These are phyloP conservation scores for Magnaporthiopsis poae DNA, from an alignment of 2,329 filamentous ascomycete species.

Conservation along the genomic window DNA sequence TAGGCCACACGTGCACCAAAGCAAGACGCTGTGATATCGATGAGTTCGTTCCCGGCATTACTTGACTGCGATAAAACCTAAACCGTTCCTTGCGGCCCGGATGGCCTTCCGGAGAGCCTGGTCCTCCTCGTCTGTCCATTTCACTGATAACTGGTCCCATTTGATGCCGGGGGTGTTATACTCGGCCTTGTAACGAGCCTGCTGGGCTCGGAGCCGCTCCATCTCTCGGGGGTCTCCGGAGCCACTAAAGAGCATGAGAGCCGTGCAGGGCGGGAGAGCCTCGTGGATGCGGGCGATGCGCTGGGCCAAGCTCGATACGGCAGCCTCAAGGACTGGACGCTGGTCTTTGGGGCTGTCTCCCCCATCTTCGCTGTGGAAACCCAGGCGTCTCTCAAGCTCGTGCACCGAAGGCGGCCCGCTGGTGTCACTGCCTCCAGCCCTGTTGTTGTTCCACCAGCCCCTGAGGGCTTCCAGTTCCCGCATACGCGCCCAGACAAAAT, in stretches of 20 bases:
- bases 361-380: constrained; percentile 6
- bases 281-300: constrained; percentile 48
- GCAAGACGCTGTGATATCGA: too few relatives aligned
- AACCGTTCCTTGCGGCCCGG: constrained; percentile 46
- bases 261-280: constrained; percentile 54
- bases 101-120: constrained; percentile 51
- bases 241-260: constrained; percentile 54
- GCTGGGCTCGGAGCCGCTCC: constrained; percentile 50
- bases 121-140: constrained; percentile 59
- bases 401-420: constrained; percentile 25
- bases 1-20: not conserved
- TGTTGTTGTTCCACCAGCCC: constrained; percentile 58
- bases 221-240: constrained; percentile 60
- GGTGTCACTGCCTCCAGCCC: constrained; percentile 24
- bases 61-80: constrained; percentile 58
- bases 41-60: constrained; percentile 22
- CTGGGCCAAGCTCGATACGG: constrained; percentile 32
- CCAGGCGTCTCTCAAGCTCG: constrained; percentile 8
- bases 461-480: constrained; percentile 55
- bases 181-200: constrained; percentile 52
- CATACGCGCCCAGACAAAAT: constrained; percentile 59
- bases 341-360: not conserved
- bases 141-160: constrained; percentile 57
- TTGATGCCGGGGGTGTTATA: constrained; percentile 54
- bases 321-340: constrained; percentile 30